A percentile compares a stretch with the other conserved stretches of the same genome.
Evolutionary conservation across 192 early-diverging fungal genomes (phyloP).

Genomic region (Obelidium mucronatum): DNA sequence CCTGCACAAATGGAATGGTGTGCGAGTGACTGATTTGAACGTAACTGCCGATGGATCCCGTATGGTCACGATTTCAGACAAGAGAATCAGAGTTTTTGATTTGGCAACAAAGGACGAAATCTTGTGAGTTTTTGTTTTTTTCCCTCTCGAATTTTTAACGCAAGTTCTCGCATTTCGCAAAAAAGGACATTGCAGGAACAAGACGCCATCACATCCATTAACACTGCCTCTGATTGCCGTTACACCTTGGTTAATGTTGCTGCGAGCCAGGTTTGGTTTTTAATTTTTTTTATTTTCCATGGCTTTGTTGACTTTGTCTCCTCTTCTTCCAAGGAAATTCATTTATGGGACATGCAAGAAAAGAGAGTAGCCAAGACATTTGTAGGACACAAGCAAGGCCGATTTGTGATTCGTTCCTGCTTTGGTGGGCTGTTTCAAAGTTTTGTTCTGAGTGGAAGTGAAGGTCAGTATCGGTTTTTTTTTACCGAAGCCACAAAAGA

Average conservation of each 20-base stretch:
- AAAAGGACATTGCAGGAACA: conserved; percentile 55
- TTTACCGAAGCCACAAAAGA: neutral
- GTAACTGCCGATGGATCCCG: conserved; percentile 63
- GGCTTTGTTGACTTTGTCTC: conserved; percentile 19
- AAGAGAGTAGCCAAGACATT: conserved; percentile 76
- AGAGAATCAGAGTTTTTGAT: conserved; percentile 70
- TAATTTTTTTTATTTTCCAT: too few species aligned
- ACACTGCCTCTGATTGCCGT: conserved; percentile 62
- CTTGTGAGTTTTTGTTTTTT: conserved; percentile 26
- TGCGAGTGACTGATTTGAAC: conserved; percentile 70
- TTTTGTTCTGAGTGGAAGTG: conserved; percentile 92
- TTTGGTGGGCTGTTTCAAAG: conserved; percentile 87
- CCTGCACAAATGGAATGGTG: conserved; percentile 65
- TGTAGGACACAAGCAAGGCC: conserved; percentile 82
- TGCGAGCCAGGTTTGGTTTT: too few species aligned
- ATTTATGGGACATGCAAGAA: conserved; percentile 86
- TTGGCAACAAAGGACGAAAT: conserved; percentile 59
- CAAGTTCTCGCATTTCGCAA: neutral
- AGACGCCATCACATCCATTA: conserved; percentile 72
- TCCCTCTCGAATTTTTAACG: neutral
- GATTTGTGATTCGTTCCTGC: conserved; percentile 89
- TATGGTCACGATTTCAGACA: conserved; percentile 73
- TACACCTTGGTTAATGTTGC: conserved; percentile 69
- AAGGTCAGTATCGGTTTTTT: conserved; percentile 61
- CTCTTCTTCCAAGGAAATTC: conserved; percentile 63